phyloP scores from a whole-genome alignment of 2,329 filamentous ascomycete species.

The Fulvia fulva region DNA sequence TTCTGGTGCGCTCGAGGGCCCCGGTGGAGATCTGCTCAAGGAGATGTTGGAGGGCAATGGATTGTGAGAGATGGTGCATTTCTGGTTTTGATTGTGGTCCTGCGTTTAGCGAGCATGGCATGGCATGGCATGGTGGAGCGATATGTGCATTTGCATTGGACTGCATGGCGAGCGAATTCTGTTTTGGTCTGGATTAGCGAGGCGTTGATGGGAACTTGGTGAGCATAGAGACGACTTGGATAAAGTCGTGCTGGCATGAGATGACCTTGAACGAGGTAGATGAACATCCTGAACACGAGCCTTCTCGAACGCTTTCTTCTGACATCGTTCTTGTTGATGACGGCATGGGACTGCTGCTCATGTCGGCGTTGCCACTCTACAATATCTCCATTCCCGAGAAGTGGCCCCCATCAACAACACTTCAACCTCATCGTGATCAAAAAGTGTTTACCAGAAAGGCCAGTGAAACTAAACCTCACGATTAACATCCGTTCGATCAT shows the following conservation, averaged over 20 bases:
- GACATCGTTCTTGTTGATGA: neutral
- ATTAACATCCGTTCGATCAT: no score
- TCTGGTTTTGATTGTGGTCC: neutral
- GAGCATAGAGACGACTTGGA: neutral
- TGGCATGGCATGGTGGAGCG: neutral
- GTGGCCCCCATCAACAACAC: no score
- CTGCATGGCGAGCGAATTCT: neutral
- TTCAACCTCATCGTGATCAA: no score
- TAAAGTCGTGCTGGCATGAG: neutral
- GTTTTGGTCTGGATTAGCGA: neutral
- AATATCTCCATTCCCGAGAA: no score
- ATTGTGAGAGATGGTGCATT: neutral
- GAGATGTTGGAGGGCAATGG: constrained; percentile 35
- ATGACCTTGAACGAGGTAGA: neutral
- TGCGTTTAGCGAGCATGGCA: neutral
- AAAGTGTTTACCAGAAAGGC: no score
- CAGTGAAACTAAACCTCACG: no score
- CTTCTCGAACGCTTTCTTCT: neutral
- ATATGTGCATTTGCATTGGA: neutral
- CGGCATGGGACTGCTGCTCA: no score
- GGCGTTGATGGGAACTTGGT: neutral
- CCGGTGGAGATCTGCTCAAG: constrained; percentile 35
- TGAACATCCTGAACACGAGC: neutral
- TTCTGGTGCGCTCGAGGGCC: constrained; percentile 30
- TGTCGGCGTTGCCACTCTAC: no score